Percentiles rank a stretch among this genome's conserved stretches.
Evolutionary conservation across 805 yeast species (phyloP).

Genomic region (Danielozyma ontarioensis): DNA sequence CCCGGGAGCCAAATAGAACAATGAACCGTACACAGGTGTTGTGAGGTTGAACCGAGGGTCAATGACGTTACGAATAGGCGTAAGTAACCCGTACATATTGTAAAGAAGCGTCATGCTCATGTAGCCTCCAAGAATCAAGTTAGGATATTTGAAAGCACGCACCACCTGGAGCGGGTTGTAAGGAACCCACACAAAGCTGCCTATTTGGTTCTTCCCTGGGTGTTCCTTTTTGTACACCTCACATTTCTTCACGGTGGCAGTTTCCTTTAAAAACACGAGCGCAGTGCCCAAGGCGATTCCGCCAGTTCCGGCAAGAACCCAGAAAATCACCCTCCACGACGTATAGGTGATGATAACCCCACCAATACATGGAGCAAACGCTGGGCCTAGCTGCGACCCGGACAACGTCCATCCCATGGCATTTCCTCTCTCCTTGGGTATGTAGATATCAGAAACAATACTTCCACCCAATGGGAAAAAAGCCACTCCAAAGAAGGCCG

Average conservation of each 20-base stretch:
- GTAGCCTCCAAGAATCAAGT: conserved; percentile 39
- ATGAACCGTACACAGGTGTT: conserved; percentile 44
- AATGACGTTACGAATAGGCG: conserved; percentile 52
- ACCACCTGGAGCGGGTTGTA: conserved; percentile 46
- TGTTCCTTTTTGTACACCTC: conserved; percentile 15
- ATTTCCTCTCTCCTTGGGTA: conserved; percentile 46
- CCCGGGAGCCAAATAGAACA: conserved; percentile 56
- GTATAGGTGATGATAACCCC: conserved; percentile 48
- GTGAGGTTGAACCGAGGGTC: conserved; percentile 50
- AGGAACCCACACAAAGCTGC: conserved; percentile 35
- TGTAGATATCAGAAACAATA: conserved; percentile 46
- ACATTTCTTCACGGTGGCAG: conserved; percentile 27
- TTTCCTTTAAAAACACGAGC: conserved; percentile 42
- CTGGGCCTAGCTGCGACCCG: conserved; percentile 52
- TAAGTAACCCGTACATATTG: conserved; percentile 47
- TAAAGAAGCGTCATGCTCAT: conserved; percentile 36
- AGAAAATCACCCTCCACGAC: conserved; percentile 51
- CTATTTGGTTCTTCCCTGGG: conserved; percentile 19
- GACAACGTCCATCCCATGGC: conserved; percentile 45
- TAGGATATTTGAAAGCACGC: conserved; percentile 36
- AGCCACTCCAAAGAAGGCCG: conserved; percentile 53
- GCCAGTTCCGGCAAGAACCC: conserved; percentile 44
- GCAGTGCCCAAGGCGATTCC: conserved; percentile 28
- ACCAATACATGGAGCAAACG: conserved; percentile 49
- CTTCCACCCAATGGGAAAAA: conserved; percentile 51